Evolutionary conservation across 768 basidiomycete species (phyloP), one percentile per base, ranked within the genome.

Genomic region (Lepiota subincarnata): DNA sequence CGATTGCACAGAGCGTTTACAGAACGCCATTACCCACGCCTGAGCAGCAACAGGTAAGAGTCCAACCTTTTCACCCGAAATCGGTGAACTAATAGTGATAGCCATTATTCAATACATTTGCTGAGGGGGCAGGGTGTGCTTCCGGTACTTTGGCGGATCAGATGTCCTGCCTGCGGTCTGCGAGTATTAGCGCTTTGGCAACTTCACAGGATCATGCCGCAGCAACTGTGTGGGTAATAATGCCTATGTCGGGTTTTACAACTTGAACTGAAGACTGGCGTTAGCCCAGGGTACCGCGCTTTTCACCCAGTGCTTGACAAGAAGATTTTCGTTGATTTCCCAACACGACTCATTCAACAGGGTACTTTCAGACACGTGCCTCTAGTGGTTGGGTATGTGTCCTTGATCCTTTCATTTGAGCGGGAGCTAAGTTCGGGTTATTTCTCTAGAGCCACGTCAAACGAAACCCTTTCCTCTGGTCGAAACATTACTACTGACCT

Each of bases 1-100:
- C 79, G 7, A 85, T 86, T 57, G 80, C 76, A 0, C 84, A 87
- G 64, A 85, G 83, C 59, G 76, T 84, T 16, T 82, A 71, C 57
- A 68, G 84, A 13, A 68, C 74, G 0, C 78, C 81, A 4, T 48
- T 84, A 42, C 74, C 82, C 0, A 67, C 69, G 1, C 76, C 79
- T 0, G 76, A 79, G 50, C 71, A 84, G 60, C 78, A 80, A 53
- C 62, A 71, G 68, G 83, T 85, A 45, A n/a, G 22, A 12, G 6
- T 47, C 36, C 34, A 44, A 20, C 26, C 14, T 6, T 22, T 16
- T 24, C 39, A 4, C 3, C 14, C 11, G 14, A 28, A 19, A 31
- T 18, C 22, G 34, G 11, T 36, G 40, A 13, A n/a, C 43, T 6
- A 43, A 18, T 36, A 14, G 20, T 50, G 49, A 6, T 51, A 84